Conservation (phyloP, 352 stramenopile genomes). For the Peronospora tabacina region DNA sequence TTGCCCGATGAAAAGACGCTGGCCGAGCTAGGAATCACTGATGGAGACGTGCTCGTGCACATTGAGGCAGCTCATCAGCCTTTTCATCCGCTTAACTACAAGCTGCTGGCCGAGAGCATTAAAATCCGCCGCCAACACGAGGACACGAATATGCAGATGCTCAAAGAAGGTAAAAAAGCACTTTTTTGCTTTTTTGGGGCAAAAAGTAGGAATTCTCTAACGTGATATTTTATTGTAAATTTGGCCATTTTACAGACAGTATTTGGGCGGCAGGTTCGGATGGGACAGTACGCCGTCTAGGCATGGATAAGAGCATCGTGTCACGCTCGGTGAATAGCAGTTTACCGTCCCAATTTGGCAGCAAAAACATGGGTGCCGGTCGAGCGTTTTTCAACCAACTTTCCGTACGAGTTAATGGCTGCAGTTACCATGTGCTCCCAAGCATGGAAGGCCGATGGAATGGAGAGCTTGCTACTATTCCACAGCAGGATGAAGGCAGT, state of each 20-base stretch:
- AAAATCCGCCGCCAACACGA: slow-evolving; percentile 72
- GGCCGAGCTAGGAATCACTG: slow-evolving; percentile 41
- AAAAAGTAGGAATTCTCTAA: background rate
- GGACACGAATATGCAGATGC: slow-evolving; percentile 72
- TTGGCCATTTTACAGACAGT: slow-evolving; percentile 37
- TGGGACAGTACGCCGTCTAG: slow-evolving; percentile 72
- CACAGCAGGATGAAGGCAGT: slow-evolving; percentile 62
- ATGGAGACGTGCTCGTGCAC: slow-evolving; percentile 71
- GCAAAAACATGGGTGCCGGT: slow-evolving; percentile 45
- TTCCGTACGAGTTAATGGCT: slow-evolving; percentile 79
- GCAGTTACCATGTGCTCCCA: slow-evolving; percentile 78
- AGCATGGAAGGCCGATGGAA: slow-evolving; percentile 86
- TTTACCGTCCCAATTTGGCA: slow-evolving; percentile 42
- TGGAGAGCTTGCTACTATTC: slow-evolving; percentile 67
- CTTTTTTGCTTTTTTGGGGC: background rate
- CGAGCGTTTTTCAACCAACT: slow-evolving; percentile 84
- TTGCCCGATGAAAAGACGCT: slow-evolving; percentile 83
- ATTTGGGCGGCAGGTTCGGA: slow-evolving; percentile 75
- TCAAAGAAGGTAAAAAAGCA: slow-evolving; percentile 41
- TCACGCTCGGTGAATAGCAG: slow-evolving; percentile 43
- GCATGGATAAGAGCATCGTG: slow-evolving; percentile 81
- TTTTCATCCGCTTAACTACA: slow-evolving; percentile 86
- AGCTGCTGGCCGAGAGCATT: slow-evolving; percentile 69
- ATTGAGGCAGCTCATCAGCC: slow-evolving; percentile 80
- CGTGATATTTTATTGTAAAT: background rate